phyloP scores from a whole-genome alignment of 1,284 basidiomycete species.

The Heterobasidion occidentale region DNA sequence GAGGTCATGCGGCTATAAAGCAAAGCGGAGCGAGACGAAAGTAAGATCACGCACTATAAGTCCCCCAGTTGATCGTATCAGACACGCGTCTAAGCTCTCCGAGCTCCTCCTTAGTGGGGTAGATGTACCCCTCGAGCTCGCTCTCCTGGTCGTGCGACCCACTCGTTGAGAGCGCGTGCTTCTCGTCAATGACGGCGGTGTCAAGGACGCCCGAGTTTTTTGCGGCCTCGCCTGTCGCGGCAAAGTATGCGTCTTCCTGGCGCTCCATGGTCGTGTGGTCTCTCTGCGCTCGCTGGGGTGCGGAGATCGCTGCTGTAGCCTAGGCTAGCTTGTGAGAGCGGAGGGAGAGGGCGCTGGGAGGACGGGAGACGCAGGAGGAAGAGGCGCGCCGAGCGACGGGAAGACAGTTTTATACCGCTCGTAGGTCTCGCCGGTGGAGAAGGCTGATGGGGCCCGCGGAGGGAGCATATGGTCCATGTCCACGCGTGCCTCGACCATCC shows the following conservation, averaged over 20 bases:
- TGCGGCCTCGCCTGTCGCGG: slow-evolving; percentile 20
- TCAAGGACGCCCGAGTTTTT: slow-evolving; percentile 10
- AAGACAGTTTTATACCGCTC: not conserved
- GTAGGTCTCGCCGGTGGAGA: not conserved
- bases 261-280: slow-evolving; percentile 7
- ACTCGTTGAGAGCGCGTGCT: slow-evolving; percentile 16
- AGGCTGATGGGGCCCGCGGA: not conserved
- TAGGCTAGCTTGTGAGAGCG: not conserved
- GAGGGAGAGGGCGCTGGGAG: not conserved
- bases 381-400: not conserved
- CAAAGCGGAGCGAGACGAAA: slow-evolving; percentile 5
- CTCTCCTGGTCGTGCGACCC: slow-evolving; percentile 14
- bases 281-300: not conserved
- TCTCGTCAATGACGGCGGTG: slow-evolving; percentile 12
- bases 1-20: not conserved
- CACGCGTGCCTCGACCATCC: not conserved
- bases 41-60: slow-evolving; percentile 42
- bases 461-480: not conserved
- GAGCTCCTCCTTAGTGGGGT: slow-evolving; percentile 66
- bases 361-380: not conserved
- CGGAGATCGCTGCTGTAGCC: too few species aligned
- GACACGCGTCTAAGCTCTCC: slow-evolving; percentile 52
- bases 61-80: slow-evolving; percentile 57
- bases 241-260: slow-evolving; percentile 23
- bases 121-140: slow-evolving; percentile 43